A percentile compares a stretch with the other conserved stretches of the same genome.
Evolutionary conservation across 2,329 filamentous ascomycete species (phyloP).

Genomic region (Graphilbum ipis-grandicollis): DNA sequence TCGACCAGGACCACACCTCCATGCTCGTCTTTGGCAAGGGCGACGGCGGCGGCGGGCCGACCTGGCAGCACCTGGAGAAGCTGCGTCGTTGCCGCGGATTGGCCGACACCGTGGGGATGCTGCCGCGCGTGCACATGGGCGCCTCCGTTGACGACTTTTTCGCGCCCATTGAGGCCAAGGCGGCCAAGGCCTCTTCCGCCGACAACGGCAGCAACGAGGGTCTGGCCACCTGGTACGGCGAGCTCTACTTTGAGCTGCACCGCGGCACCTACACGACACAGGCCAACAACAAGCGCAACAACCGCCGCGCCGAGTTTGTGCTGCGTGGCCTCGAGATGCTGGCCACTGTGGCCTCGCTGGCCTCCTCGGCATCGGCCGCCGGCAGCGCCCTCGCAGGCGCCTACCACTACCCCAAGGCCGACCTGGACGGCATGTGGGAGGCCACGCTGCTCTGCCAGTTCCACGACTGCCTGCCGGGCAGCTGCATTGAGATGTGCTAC

Average conservation of each 20-base stretch:
- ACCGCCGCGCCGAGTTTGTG: constrained; percentile 69
- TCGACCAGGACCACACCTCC: constrained; percentile 83
- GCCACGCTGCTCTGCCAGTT: constrained; percentile 83
- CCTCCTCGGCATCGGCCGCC: too few relatives aligned
- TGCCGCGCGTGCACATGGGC: constrained; percentile 80
- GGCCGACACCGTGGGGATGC: constrained; percentile 65
- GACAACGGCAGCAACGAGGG: constrained; percentile 16
- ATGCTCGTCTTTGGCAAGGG: constrained; percentile 92
- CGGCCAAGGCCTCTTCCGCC: constrained; percentile 16
- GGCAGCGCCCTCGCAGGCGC: constrained; percentile 26
- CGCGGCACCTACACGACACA: constrained; percentile 95
- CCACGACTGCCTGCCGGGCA: constrained; percentile 91
- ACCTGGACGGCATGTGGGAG: constrained; percentile 97
- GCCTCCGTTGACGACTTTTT: constrained; percentile 91
- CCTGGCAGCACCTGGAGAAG: constrained; percentile 88
- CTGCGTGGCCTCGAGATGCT: constrained; percentile 78
- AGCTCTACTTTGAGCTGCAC: constrained; percentile 95
- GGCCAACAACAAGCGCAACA: constrained; percentile 92
- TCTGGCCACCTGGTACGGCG: constrained; percentile 92
- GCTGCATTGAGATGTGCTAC: constrained; percentile 94
- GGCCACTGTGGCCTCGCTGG: constrained; percentile 69
- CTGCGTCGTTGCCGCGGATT: constrained; percentile 81
- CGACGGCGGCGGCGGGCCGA: constrained; percentile 88
- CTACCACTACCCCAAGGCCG: constrained; percentile 84
- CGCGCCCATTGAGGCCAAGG: constrained; percentile 64